Conservation (phyloP, 306 rosid species). For the Quercus aquifolioides region DNA sequence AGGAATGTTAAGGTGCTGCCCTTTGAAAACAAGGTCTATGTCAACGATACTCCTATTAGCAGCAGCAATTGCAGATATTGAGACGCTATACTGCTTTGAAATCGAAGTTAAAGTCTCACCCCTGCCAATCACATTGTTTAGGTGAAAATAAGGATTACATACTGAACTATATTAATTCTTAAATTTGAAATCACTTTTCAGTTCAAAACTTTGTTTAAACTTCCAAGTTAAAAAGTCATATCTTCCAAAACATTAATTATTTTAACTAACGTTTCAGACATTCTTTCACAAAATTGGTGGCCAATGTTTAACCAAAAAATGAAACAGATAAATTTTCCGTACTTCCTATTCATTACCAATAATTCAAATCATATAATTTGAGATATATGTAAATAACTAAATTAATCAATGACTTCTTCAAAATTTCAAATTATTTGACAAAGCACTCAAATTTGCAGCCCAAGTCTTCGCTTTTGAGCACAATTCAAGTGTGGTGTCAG, state of each 20-base stretch:
- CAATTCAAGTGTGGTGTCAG: neutral
- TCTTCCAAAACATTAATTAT: neutral
- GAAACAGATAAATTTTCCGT: neutral
- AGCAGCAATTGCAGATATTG: conserved; percentile 16
- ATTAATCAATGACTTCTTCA: neutral
- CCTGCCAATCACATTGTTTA: conserved; percentile 16
- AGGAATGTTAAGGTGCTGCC: conserved; percentile 26
- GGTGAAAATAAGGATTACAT: neutral
- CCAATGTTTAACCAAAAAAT: neutral
- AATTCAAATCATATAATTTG: neutral
- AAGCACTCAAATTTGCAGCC: neutral
- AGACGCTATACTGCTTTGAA: conserved; percentile 23
- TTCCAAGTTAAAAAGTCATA: neutral
- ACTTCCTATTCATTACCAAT: neutral
- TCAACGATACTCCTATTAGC: conserved; percentile 23
- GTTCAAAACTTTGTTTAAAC: neutral
- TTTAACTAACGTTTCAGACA: neutral
- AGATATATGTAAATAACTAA: neutral
- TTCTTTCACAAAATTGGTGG: neutral
- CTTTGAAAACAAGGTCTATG: conserved; percentile 14
- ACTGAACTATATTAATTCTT: neutral
- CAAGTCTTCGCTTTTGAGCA: neutral
- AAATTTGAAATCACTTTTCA: neutral
- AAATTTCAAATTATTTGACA: neutral
- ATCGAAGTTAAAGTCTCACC: conserved; percentile 26